These are phyloP conservation scores for Penicillium pulvis DNA, from an alignment of 495 filamentous ascomycete genomes.

Conservation along the genomic window DNA sequence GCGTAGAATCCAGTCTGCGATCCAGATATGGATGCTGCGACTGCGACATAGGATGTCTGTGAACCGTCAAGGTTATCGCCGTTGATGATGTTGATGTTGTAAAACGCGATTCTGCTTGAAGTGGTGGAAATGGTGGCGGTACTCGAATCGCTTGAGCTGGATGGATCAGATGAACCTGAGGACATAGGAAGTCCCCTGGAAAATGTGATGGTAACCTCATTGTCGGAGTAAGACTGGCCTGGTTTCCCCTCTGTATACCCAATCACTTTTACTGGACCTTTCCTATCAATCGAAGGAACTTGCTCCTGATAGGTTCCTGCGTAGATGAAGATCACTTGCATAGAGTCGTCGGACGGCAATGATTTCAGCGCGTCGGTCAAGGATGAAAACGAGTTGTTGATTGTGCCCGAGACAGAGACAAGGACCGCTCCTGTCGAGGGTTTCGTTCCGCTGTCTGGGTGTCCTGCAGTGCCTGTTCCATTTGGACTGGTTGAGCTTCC, in stretches of 20 bases:
- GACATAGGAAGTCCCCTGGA: neutral
- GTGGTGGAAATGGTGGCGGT: slow-evolving; percentile 2
- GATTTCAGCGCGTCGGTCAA: neutral
- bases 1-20: slow-evolving; percentile 4
- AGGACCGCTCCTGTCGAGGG: slow-evolving; percentile 2
- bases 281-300: slow-evolving; percentile 1
- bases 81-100: slow-evolving; percentile 7
- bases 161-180: neutral
- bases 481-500: neutral
- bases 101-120: neutral
- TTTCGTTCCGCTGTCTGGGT: slow-evolving; percentile 4
- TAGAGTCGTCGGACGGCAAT: neutral
- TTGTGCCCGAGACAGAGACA: neutral
- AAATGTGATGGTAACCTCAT: slow-evolving; percentile 3
- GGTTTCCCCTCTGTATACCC: neutral
- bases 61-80: slow-evolving; percentile 3
- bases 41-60: neutral
- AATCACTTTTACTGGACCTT: slow-evolving; percentile 2
- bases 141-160: neutral
- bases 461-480: neutral
- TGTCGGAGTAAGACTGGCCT: slow-evolving; percentile 3
- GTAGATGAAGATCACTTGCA: slow-evolving; percentile 7
- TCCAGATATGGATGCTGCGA: slow-evolving; percentile 1
- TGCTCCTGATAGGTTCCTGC: slow-evolving; percentile 6
- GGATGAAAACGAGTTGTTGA: neutral